Percentiles rank a stretch among this genome's conserved stretches.
Evolutionary conservation across 2,329 filamentous ascomycete species (phyloP).

Genomic region (Talaromyces sp.): DNA sequence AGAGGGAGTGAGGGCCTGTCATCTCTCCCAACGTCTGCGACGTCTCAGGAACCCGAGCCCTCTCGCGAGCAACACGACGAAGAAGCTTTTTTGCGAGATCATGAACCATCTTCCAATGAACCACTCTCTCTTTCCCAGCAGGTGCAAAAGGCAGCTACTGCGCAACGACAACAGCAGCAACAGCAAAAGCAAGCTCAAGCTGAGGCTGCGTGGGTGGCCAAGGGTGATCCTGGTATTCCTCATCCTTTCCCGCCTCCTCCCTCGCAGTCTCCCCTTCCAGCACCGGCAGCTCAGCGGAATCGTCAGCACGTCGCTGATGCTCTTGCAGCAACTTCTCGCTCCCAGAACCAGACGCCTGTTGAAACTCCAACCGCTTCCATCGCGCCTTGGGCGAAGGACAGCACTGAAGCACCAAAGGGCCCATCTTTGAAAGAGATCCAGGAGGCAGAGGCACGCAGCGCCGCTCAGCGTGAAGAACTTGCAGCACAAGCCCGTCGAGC

Average conservation of each 20-base stretch:
- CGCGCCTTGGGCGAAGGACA: slow-evolving; percentile 92
- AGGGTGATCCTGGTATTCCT: slow-evolving; percentile 63
- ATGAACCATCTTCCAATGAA: slow-evolving; percentile 28
- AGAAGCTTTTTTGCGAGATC: slow-evolving; percentile 26
- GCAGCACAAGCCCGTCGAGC: slow-evolving; percentile 72
- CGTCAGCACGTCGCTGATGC: slow-evolving; percentile 77
- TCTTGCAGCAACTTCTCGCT: slow-evolving; percentile 59
- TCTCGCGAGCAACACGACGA: not conserved
- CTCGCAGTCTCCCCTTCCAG: slow-evolving; percentile 75
- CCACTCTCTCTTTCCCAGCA: slow-evolving; percentile 73
- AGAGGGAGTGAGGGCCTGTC: slow-evolving; percentile 37
- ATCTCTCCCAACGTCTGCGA: slow-evolving; percentile 33
- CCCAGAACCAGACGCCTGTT: slow-evolving; percentile 69
- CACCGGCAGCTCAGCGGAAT: slow-evolving; percentile 80
- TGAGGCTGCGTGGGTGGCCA: slow-evolving; percentile 54
- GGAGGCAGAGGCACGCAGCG: slow-evolving; percentile 87
- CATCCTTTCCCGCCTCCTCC: slow-evolving; percentile 62
- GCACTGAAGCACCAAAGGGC: slow-evolving; percentile 66
- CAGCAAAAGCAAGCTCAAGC: slow-evolving; percentile 38
- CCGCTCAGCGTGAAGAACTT: slow-evolving; percentile 78
- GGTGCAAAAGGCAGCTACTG: slow-evolving; percentile 65
- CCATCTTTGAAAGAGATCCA: slow-evolving; percentile 96
- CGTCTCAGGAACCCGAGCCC: slow-evolving; percentile 27
- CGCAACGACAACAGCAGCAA: slow-evolving; percentile 33
- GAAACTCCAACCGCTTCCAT: slow-evolving; percentile 67